Base-by-base conservation (phyloP, 495 filamentous ascomycete genomes). In the Aspergillus heteromorphus region DNA sequence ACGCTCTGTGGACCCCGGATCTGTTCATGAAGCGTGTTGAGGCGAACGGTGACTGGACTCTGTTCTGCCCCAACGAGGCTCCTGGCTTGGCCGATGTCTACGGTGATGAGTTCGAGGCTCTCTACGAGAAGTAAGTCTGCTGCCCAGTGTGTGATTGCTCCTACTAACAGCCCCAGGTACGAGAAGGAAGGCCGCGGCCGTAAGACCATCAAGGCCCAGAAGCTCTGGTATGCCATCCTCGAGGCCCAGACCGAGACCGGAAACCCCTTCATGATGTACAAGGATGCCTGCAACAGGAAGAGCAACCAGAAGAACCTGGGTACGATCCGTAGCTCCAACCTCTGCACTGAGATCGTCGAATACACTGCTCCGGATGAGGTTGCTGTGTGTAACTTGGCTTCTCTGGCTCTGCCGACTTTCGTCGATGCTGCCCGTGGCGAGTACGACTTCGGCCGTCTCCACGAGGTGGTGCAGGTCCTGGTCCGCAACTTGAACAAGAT, bases 221-320 rank as follows among this genome's bases (percentile, higher is more conserved):
- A 97, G 79, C 87, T 98, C 45, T 98, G 93, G 93, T 96, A 96
- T 69, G 88, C 91, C 50, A 96, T 98, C 57, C 82, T 98, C 38
- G 93, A 98, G 73, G 87, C 95, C 53, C 93, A 98, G 77, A 96
- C 91, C 27, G 93, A 98, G 83, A 98, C 93, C 38, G 93, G 93
- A 54, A 96, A 95, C 74, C 93, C 93, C 42, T 98, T 95, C 79
- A 97, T 98, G 88, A 84, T 96, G 51, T 98, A 98, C 86, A 98
- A 98, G 79, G 93, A 98, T 72, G 83, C 87, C 60, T 92, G 89
- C 81, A 98, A 98, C 80, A 83, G 84, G 63, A 98, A 98, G 84
- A 96, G 91, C 80, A 98, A 98, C 83, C 93, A 98, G 74, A 96
- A 97, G 86, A 98, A 98, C 68, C 81, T 98, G 27, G 93, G 93